phyloP scores from a whole-genome alignment of 2,329 filamentous ascomycete species.

The Chrysoporthe deuterocubensis region DNA sequence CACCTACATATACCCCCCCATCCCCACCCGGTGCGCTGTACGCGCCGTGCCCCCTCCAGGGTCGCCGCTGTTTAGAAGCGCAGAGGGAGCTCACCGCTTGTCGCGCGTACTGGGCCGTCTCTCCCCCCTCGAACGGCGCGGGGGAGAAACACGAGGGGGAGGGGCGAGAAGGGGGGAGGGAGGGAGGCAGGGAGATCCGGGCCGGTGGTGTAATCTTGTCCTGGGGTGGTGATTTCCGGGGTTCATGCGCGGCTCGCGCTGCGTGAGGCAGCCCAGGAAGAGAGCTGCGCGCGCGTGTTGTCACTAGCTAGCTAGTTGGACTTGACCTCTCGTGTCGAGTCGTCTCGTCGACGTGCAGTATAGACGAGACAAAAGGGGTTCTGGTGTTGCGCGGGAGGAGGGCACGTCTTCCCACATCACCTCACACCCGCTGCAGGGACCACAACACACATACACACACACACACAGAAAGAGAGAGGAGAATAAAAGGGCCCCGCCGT shows the following conservation, averaged over 20 bases:
- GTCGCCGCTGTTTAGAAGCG: neutral
- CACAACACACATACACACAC: no score
- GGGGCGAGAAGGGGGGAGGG: neutral
- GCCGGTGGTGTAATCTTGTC: slow-evolving; percentile 12
- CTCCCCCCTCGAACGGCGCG: neutral
- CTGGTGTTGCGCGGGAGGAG: no score
- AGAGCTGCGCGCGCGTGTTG: neutral
- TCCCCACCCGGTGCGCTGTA: slow-evolving; percentile 2
- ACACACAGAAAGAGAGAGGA: no score
- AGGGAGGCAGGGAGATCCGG: neutral
- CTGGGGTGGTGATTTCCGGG: slow-evolving; percentile 9
- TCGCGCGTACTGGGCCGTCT: neutral
- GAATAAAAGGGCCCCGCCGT: no score
- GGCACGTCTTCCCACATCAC: no score
- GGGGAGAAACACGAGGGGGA: neutral
- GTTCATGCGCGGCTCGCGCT: neutral
- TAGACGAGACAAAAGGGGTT: no score
- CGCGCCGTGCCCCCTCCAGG: slow-evolving; percentile 7
- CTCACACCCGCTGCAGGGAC: no score
- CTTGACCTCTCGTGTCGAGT: no score
- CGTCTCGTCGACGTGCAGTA: no score
- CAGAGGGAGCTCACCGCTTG: neutral
- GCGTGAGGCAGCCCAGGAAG: slow-evolving; percentile 5
- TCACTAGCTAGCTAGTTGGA: no score
- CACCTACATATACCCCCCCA: slow-evolving; percentile 13